Evolutionary conservation across 2,329 filamentous ascomycete species (phyloP), one percentile per base, ranked within the genome.

Genomic region (Leptographium wingfieldii): DNA sequence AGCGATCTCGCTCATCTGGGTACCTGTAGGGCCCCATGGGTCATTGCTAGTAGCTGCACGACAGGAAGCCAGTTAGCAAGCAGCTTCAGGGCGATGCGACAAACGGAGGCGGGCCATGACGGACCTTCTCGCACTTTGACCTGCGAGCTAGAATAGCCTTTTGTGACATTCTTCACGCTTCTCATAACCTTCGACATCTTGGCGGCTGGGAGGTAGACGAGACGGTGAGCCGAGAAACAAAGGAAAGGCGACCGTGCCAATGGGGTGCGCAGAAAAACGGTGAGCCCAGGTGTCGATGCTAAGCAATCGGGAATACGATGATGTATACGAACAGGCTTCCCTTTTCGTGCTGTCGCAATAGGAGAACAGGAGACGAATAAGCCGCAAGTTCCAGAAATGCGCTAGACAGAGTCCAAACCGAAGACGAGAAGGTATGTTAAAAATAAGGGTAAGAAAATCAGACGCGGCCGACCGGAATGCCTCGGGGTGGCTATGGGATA

Each of bases 111-210:
- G 1, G 43, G 9, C 16, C 43, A 25, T 19, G 11, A 75, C 85
- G 66, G 77, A 95, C 91, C 91, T 89, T 96, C 92, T 78, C 92
- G 86, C 74, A 99, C 94, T 79, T 97, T 97, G 73, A 97, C 90
- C 80, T 99, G 92, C 69, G 95, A 90, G 66, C 82, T 86, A 43
- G 92, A 96, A 73, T 99, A 99, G 68, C 94, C 94, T 79, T 97
- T 99, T 73, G 94, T 97, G 75, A 99, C 92, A 80, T 97, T 99
- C 79, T 96, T 97, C 70, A 97, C 92, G 72, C 90, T 95, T 75
- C 94, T 84, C 72, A 97, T 90, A 73, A 97, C 91, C 77, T 95
- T 95, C 62, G 92, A 96, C 94, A 99, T 99, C 64, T 70, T 80
- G 71, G 64, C 70, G 69, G 66, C 65, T 54, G 57, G 51, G 22